Evolutionary conservation across 257 asterid genomes (phyloP).

Genomic region (Ilex aquifolium): DNA sequence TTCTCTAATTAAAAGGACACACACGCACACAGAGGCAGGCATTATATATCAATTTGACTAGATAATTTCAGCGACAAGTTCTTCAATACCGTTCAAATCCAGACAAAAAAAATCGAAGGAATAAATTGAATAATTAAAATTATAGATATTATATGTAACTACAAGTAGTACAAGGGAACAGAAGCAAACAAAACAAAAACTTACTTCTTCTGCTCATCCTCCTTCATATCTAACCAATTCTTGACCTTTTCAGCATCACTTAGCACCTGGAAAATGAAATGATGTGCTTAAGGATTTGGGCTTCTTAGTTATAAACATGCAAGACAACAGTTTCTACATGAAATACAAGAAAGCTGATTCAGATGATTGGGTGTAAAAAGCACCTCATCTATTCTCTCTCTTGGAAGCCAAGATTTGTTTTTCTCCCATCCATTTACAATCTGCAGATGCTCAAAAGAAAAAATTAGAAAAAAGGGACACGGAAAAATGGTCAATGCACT

Average conservation of each 20-base stretch:
- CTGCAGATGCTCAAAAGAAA: constrained; percentile 28
- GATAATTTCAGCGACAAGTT: too few species aligned
- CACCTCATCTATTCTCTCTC: constrained; percentile 84
- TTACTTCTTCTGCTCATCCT: constrained; percentile 81
- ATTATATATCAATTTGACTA: too few species aligned
- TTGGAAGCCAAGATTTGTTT: constrained; percentile 85
- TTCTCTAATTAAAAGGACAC: too few species aligned
- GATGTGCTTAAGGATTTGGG: constrained; percentile 6
- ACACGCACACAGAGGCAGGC: too few species aligned
- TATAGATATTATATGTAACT: too few species aligned
- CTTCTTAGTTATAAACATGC: background rate
- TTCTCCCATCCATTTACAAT: constrained; percentile 76
- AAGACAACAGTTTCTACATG: background rate
- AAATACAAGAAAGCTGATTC: constrained; percentile 10
- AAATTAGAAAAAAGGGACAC: background rate
- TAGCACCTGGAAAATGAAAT: constrained; percentile 41
- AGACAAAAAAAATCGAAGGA: background rate
- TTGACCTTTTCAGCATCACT: constrained; percentile 68
- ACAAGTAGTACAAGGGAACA: too few species aligned
- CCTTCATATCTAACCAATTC: constrained; percentile 81
- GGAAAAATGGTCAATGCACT: constrained; percentile 15
- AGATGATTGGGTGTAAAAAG: constrained; percentile 7
- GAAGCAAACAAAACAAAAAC: constrained; percentile 10
- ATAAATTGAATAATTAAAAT: too few species aligned
- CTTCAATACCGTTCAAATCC: background rate